Conservation (phyloP, 768 basidiomycete species). For the Auricularia sp. region DNA sequence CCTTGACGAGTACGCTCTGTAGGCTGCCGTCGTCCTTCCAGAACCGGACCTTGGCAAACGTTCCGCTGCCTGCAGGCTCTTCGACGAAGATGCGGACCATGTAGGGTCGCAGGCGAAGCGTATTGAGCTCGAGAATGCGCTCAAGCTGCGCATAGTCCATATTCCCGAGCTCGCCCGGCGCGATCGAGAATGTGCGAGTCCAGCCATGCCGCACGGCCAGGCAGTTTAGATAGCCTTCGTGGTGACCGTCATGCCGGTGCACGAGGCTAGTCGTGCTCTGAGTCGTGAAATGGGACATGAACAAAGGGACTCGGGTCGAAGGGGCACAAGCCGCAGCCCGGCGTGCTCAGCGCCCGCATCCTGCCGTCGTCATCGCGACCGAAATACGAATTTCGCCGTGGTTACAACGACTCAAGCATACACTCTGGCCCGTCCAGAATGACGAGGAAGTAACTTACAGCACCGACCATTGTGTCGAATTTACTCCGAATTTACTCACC, state of each 20-base stretch:
- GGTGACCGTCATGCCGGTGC: constrained; percentile 6
- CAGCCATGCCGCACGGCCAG: constrained; percentile 7
- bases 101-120: constrained; percentile 6
- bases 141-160: constrained; percentile 6
- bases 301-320: neutral
- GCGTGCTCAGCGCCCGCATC: neutral
- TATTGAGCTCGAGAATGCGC: constrained; percentile 5
- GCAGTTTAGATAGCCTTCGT: constrained; percentile 7
- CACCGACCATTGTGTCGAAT: no score
- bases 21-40: constrained; percentile 9
- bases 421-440: no score
- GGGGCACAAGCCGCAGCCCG: neutral
- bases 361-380: neutral
- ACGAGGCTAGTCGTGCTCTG: neutral
- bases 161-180: constrained; percentile 3
- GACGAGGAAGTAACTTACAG: no score
- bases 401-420: no score
- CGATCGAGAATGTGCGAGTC: constrained; percentile 8
- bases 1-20: constrained; percentile 7
- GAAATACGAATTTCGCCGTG: no score
- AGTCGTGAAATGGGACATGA: constrained; percentile 1
- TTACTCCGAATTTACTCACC: no score
- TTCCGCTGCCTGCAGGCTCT: constrained; percentile 5
- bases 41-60: constrained; percentile 4
- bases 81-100: constrained; percentile 8